phyloP scores from a whole-genome alignment of 2,329 filamentous ascomycete genomes.

The Colletotrichum paranaense region DNA sequence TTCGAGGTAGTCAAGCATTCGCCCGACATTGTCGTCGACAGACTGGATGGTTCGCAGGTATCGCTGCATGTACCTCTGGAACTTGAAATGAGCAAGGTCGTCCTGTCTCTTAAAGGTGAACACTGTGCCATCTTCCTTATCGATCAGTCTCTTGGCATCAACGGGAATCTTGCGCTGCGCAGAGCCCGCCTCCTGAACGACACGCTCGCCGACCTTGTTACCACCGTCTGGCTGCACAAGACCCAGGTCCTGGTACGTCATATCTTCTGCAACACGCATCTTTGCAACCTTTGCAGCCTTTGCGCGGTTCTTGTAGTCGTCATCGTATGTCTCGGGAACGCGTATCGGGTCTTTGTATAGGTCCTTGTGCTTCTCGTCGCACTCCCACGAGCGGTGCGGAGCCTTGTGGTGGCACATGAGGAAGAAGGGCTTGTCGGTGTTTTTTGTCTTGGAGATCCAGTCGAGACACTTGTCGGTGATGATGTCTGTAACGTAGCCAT shows the following conservation, averaged over 20 bases:
- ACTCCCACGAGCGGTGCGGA: constrained; percentile 64
- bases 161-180: constrained; percentile 43
- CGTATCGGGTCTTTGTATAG: constrained; percentile 58
- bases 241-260: constrained; percentile 62
- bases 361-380: constrained; percentile 57
- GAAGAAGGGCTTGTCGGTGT: constrained; percentile 59
- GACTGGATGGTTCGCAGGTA: constrained; percentile 64
- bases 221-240: constrained; percentile 61
- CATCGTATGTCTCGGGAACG: constrained; percentile 62
- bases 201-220: constrained; percentile 48
- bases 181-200: constrained; percentile 41
- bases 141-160: constrained; percentile 48
- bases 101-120: constrained; percentile 55
- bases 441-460: constrained; percentile 48
- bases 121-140: constrained; percentile 56
- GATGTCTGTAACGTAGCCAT: constrained; percentile 63
- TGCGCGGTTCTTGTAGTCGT: constrained; percentile 66
- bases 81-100: constrained; percentile 65
- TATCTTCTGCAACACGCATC: constrained; percentile 62
- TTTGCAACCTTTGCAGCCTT: constrained; percentile 60
- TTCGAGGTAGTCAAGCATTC: constrained; percentile 59
- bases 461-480: constrained; percentile 62
- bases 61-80: constrained; percentile 66
- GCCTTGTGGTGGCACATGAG: constrained; percentile 69
- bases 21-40: constrained; percentile 64